Evolutionary conservation across 2,329 filamentous ascomycete genomes (phyloP), one percentile per base, ranked within the genome.

Genomic region (Cladosporium oxysporum): DNA sequence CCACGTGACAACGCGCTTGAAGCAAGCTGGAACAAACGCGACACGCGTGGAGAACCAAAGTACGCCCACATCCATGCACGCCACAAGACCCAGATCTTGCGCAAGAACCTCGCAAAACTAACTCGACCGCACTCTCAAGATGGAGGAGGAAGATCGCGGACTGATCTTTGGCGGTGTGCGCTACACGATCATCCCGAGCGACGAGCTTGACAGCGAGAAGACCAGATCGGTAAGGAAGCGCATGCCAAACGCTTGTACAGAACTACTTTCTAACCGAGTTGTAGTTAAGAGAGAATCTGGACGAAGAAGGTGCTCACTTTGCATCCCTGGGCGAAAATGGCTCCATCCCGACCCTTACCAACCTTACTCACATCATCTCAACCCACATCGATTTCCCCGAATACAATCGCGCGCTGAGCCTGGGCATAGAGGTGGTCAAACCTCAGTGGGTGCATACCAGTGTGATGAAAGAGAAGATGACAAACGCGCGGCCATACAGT

Each of bases 351-450:
- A 75, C 76, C 21, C 73, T 83, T 33, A 70, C 77, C 41, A 70
- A 83, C 62, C 81, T 88, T 67, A 88, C 85, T 7, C 88, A 91
- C 75, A 85, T 92, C 67, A 82, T 92, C 69, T 85, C 93, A 65
- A 87, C 89, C 66, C 94, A 91, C 0, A 91, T 92, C 78, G 93
- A 99, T 76, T 99, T 99, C 72, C 89, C 91, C n/a, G 88, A 94
- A 73, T 98, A 95, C 76, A 83, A 87, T 67, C 84, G 87, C 68
- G 89, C 92, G 1, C 84, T 90, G 69, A 90, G 92, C 58, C 82
- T 87, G 69, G 90, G 96, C 84, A 89, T 95, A 59, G 90, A 92
- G 12, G 91, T 98, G 1, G 89, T 98, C 31, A 93, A 88, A 69
- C 88, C 91, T 3, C 82, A 86, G 65, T 99, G 95, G 94, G 86